A percentile compares a stretch with the other conserved stretches of the same genome.
These are phyloP conservation scores for Arachnomyces sp. DNA, from an alignment of 2,329 filamentous ascomycete species.

Conservation along the genomic window DNA sequence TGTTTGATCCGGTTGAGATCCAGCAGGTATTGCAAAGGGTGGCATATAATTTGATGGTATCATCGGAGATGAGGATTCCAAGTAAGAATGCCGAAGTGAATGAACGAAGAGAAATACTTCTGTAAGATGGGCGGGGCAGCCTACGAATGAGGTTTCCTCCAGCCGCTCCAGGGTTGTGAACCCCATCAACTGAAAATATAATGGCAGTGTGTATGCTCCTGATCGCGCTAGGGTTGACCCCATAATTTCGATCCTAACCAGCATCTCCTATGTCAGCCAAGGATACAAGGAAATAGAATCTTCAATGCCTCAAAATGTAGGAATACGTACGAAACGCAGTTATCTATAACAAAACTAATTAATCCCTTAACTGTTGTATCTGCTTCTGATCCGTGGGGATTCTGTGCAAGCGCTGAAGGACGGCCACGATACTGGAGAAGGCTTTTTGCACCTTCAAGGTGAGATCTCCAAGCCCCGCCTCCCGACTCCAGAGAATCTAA, in stretches of 20 bases:
- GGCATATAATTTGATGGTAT: slow-evolving; percentile 21
- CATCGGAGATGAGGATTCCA: slow-evolving; percentile 20
- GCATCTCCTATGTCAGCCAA: neutral
- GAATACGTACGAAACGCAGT: slow-evolving; percentile 1
- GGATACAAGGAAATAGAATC: neutral
- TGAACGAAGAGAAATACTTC: slow-evolving; percentile 36
- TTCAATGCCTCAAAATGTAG: neutral
- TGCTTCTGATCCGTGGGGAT: slow-evolving; percentile 7
- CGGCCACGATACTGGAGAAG: slow-evolving; percentile 35
- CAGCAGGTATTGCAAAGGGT: slow-evolving; percentile 17
- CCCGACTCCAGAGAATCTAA: slow-evolving; percentile 46
- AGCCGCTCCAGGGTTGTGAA: slow-evolving; percentile 31
- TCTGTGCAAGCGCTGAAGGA: slow-evolving; percentile 8
- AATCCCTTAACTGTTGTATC: slow-evolving; percentile 24
- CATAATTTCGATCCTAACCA: slow-evolving; percentile 33
- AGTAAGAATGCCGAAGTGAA: slow-evolving; percentile 26
- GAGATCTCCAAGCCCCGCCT: slow-evolving; percentile 44
- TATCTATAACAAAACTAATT: slow-evolving; percentile 30
- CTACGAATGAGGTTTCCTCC: slow-evolving; percentile 34
- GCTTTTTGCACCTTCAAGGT: slow-evolving; percentile 45
- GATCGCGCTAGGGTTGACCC: slow-evolving; percentile 34
- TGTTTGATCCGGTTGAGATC: slow-evolving; percentile 6
- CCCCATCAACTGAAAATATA: slow-evolving; percentile 30
- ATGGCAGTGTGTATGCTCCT: slow-evolving; percentile 31
- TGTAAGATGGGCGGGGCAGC: slow-evolving; percentile 34